Conservation (phyloP, 805 yeast species). For the Candida verbasci region DNA sequence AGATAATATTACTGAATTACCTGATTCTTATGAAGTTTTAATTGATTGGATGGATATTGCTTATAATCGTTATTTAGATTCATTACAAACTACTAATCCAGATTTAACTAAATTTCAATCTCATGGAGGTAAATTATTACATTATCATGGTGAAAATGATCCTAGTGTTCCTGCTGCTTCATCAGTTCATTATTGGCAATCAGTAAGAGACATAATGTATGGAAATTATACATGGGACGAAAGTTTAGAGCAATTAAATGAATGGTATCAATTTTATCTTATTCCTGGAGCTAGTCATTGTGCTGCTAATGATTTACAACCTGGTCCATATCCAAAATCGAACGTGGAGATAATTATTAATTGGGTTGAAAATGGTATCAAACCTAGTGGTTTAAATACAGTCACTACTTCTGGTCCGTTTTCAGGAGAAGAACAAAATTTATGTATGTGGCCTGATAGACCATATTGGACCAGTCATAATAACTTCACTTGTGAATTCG, state of each 20-base stretch:
- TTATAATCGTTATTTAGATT: constrained; percentile 1
- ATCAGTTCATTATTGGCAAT: constrained; percentile 1
- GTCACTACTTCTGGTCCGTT: not conserved
- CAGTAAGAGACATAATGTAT: not conserved
- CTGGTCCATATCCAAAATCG: not conserved
- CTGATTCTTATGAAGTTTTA: not conserved
- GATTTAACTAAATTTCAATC: not conserved
- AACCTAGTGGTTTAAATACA: constrained; percentile 1
- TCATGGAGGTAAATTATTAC: not conserved
- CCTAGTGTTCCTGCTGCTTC: constrained; percentile 1
- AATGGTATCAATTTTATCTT: not conserved
- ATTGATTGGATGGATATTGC: not conserved
- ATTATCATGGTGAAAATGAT: not conserved
- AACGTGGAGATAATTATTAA: not conserved
- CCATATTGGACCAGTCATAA: not conserved
- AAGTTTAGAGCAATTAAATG: not conserved
- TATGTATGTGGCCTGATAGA: not conserved
- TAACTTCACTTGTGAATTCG: not conserved
- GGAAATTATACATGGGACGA: not conserved
- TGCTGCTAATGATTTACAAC: not conserved
- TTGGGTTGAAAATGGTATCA: not conserved
- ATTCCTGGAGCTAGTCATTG: constrained; percentile 1
- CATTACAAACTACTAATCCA: not conserved
- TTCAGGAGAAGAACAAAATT: not conserved
- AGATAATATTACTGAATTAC: not conserved